Base-by-base conservation (phyloP, 1,139 yeast species). In the Taphrina pruni region DNA sequence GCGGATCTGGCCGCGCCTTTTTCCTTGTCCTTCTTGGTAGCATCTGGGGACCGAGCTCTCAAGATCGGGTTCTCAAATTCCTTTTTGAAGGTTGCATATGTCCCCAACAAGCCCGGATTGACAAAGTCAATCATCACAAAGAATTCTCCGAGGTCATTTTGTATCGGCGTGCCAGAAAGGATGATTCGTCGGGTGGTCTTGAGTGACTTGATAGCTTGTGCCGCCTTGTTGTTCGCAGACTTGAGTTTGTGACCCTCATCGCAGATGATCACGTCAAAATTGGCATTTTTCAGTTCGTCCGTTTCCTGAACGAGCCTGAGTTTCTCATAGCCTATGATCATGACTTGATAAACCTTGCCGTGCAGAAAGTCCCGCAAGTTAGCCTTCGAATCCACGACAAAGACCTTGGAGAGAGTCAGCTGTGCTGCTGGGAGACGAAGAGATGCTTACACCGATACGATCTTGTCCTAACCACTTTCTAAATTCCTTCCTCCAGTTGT, bases 201-300 rank as follows among this genome's bases (percentile, higher is more conserved):
- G 12, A 65, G 58, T 7, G 61, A 48, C 17, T 51, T 60, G n/a
- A 65, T 65, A 12, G 69, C 69, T 50, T 57, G 64, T 17, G 69
- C 69, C 14, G 64, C 46, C 17, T 57, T 56, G 58, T 57, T 65
- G 38, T 57, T 57, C 50, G 64, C 69, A 11, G 64, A 48, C 75
- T 93, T 93, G 72, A 93, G 81, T 66, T 96, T 82, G 77, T 93
- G 98, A 1, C 97, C 99, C 77, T 95, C 99, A 77, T 95, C 99
- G 77, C 99, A 94, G 0, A 95, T 85, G 51, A 95, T 79, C 32
- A 94, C 75, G 75, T 92, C 98, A 73, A 90, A 85, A 1, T 80
- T 78, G 1, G 83, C 81, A 20, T 71, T 71, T 0, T 79, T 74
- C 36, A 93, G 75, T 69, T 87, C 90, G 21, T 64, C 67, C 11